These are phyloP conservation scores for Neurospora terricola DNA, from an alignment of 495 filamentous ascomycete genomes.

Conservation along the genomic window DNA sequence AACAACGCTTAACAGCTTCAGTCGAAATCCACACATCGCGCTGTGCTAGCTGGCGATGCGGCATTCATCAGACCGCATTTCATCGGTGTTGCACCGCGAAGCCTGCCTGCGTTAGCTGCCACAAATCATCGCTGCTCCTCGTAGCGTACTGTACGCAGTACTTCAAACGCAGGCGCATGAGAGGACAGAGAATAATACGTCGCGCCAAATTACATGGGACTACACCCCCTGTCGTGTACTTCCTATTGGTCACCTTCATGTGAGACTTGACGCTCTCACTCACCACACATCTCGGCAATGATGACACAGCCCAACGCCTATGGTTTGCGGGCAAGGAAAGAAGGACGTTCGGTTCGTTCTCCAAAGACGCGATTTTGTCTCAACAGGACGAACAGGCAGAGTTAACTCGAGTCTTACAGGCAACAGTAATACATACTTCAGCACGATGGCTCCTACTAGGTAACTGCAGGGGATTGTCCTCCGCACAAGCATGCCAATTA, in stretches of 20 bases:
- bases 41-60: background rate
- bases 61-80: background rate
- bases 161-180: background rate
- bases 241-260: constrained; percentile 26
- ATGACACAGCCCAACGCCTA: constrained; percentile 14
- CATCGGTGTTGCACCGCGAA: background rate
- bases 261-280: constrained; percentile 19
- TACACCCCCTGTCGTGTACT: constrained; percentile 21
- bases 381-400: constrained; percentile 3
- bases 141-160: background rate
- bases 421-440: background rate
- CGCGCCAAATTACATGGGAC: constrained; percentile 29
- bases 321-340: constrained; percentile 16
- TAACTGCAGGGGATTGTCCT: background rate
- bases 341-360: background rate
- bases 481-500: background rate
- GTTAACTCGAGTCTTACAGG: background rate
- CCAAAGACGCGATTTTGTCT: background rate
- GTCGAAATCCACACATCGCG: background rate
- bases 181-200: background rate
- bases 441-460: background rate
- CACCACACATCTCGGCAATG: constrained; percentile 25
- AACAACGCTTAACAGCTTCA: background rate
- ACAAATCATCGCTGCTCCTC: background rate
- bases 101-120: background rate